phyloP scores from a whole-genome alignment of 179 eudicot species.

The Drosera spatulata region DNA sequence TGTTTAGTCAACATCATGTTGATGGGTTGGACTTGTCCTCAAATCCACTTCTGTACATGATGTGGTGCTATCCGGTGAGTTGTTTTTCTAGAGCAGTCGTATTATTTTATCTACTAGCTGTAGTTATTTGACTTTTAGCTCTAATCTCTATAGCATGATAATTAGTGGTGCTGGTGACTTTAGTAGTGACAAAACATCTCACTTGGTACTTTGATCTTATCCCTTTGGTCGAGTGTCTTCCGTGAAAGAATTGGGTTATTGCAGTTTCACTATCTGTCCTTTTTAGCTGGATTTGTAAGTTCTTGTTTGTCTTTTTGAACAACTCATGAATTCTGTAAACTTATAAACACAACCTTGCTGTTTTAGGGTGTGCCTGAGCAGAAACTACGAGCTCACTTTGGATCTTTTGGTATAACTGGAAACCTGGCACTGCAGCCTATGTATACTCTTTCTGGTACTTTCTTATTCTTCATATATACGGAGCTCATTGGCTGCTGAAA shows the following conservation, averaged over 20 bases:
- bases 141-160: not conserved
- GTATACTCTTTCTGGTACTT: conserved; percentile 93
- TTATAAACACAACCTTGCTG: not conserved
- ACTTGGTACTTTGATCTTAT: no score
- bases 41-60: conserved; percentile 95
- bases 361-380: conserved; percentile 96
- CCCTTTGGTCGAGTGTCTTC: no score
- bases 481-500: no score
- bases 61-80: conserved; percentile 96
- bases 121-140: not conserved
- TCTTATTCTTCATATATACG: conserved; percentile 3
- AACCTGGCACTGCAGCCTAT: conserved; percentile 99
- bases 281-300: not conserved
- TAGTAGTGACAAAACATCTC: no score
- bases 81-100: not conserved
- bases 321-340: no score
- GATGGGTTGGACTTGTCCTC: conserved; percentile 95
- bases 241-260: no score
- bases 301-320: not conserved
- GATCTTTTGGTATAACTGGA: conserved; percentile 95
- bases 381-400: conserved; percentile 85
- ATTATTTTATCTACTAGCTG: not conserved
- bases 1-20: conserved; percentile 96
- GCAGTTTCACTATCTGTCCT: not conserved
- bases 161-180: no score